These are phyloP conservation scores for Epichloe baconii DNA, from an alignment of 2,329 filamentous ascomycete species.

Conservation along the genomic window DNA sequence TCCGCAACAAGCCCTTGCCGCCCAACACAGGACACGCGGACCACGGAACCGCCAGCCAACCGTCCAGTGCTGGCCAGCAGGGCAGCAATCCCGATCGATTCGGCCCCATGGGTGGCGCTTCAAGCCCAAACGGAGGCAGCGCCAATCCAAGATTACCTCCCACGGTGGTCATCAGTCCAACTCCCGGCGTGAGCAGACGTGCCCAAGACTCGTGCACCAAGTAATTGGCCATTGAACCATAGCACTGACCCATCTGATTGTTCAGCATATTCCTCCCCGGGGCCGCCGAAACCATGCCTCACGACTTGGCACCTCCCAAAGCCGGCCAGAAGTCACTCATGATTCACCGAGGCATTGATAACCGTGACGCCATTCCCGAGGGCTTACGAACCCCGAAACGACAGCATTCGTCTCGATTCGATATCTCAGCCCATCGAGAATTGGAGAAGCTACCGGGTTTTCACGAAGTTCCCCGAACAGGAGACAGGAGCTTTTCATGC, in stretches of 20 bases:
- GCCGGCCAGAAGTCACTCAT: conserved; percentile 78
- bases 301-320: conserved; percentile 89
- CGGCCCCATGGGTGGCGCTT: conserved; percentile 20
- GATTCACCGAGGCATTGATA: conserved; percentile 73
- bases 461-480: conserved; percentile 94
- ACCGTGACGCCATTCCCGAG: conserved; percentile 83
- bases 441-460: conserved; percentile 95
- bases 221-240: background rate
- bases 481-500: conserved; percentile 95
- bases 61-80: conserved; percentile 25
- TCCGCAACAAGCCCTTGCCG: conserved; percentile 68
- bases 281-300: conserved; percentile 93
- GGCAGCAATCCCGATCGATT: conserved; percentile 29
- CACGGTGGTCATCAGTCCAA: conserved; percentile 89
- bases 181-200: conserved; percentile 58
- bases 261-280: conserved; percentile 78
- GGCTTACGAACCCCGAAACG: conserved; percentile 89
- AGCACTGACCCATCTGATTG: background rate
- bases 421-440: conserved; percentile 93
- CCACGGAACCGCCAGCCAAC: conserved; percentile 28
- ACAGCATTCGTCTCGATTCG: conserved; percentile 94
- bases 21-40: conserved; percentile 34
- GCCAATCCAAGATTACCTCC: conserved; percentile 46
- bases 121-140: conserved; percentile 24
- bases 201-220: background rate